phyloP scores from a whole-genome alignment of 2,329 filamentous ascomycete genomes.

The Cytospora piceicola region DNA sequence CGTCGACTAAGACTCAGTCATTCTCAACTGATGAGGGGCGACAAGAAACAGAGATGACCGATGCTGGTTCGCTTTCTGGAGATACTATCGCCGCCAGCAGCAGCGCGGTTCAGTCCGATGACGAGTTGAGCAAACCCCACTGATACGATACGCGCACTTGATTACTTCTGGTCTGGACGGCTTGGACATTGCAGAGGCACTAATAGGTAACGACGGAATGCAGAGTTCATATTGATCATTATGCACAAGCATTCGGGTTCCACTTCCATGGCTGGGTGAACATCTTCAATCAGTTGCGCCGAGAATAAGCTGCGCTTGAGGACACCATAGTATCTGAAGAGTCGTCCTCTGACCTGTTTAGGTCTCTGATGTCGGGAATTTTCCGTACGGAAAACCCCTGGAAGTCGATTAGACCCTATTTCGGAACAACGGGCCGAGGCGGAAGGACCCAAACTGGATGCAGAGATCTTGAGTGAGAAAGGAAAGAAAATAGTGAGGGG shows the following conservation, averaged over 20 bases:
- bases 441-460: background rate
- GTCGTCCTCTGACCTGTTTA: too few relatives aligned
- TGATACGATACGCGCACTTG: too few relatives aligned
- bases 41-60: slow-evolving; percentile 6
- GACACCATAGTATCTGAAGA: too few relatives aligned
- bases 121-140: background rate
- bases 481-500: background rate
- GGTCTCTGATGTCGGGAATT: too few relatives aligned
- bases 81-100: slow-evolving; percentile 17
- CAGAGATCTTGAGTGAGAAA: background rate
- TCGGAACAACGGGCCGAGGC: slow-evolving; percentile 10
- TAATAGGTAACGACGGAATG: background rate
- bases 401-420: background rate
- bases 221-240: too few relatives aligned
- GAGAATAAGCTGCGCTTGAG: too few relatives aligned
- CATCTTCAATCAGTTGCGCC: too few relatives aligned
- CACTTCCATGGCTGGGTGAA: too few relatives aligned
- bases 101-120: background rate
- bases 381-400: background rate
- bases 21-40: background rate
- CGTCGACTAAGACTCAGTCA: background rate
- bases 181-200: too few relatives aligned
- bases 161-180: background rate
- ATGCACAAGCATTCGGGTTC: too few relatives aligned
- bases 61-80: slow-evolving; percentile 13